Evolutionary conservation across 108 stramenopile species (phyloP), one percentile per base, ranked within the genome.

Genomic region (Stephanodiscus triporus): DNA sequence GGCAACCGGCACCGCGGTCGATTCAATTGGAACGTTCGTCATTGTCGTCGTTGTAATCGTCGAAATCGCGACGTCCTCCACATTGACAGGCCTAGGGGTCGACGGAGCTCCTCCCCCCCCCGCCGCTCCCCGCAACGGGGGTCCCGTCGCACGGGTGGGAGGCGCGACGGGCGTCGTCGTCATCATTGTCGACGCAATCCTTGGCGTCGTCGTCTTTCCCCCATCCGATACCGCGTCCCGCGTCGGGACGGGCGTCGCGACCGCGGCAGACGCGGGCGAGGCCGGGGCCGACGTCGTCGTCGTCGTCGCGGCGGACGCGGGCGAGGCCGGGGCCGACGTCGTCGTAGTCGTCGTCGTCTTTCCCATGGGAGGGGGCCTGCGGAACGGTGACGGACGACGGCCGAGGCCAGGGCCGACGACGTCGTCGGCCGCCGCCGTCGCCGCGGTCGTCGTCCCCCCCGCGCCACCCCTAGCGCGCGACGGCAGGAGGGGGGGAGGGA

Each of bases 281-380:
- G 49, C 27, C 40, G 51, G 7, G 23, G 66, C 16, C 20, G 49
- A 13, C 19, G 19, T 54, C 26, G 53, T 13, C 20, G 53, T 6
- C 6, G 56, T 6, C 4, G 30, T 57, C 13, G 56, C 4, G 27
- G 17, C 27, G 2, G 20, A 57, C 4, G 51, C 8, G 23, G 51
- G 17, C 56, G 8, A 9, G 9, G 49, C 27, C 40, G 51, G 7
- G 23, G 66, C 16, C 20, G 49, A 13, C 19, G 19, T 23, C 43
- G 47, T 30, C 34, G 66, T 34, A 24, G 30, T 53, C 17, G 50
- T 37, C 48, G 51, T n/a, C 22, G 50, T 11, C 37, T 20, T 37
- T 9, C 24, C 50, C 50, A 68, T 55, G n/a, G 67, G 67, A 56
- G 67, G 67, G 9, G 67, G 67, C 27, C 56, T 68, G 20, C 67